Evolutionary conservation across 148 eudicot genomes (phyloP), one percentile per base, ranked within the genome.

Genomic region (Rheum nobile): DNA sequence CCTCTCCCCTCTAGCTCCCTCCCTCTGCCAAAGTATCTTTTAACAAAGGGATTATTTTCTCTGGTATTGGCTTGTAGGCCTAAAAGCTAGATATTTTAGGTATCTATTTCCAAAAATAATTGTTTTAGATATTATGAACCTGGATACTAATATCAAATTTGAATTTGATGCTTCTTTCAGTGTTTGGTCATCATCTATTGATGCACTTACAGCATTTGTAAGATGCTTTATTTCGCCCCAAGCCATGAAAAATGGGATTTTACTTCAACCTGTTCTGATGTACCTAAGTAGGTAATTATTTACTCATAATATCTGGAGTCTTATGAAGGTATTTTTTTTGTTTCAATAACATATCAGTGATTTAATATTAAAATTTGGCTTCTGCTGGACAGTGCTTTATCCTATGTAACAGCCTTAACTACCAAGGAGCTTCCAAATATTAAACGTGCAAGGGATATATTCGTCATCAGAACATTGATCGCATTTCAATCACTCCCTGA

Each of bases 201-300:
- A 91, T 79, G 99, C 99, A 22, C 92, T 95, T 50, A 84, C 94
- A 76, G 89, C 97, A 77, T 95, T 88, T 76, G 76, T 92, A 50
- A 89, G 87, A 79, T 85, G 96, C 83, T 95, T 90, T 80, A 81
- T 95, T 77, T 86, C 88, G 82, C 82, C 89, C 72, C 79, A 84
- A 78, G 82, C 86, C 76, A 80, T 73, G 74, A 85, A 89, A 79
- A 73, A 82, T 83, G 80, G 93, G 81, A 88, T 95, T 80, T 86
- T 95, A 76, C 96, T 95, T 81, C 96, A 95, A 80, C 99, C 99
- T 38, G 92, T 95, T 79, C 89, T 95, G 70, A 78, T 91, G 42
- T 95, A 95, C 80, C 88, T 95, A 63, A 92, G 85, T 80, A 76
- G 94, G 99, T 94, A 89, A 70, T 22, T 48, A 43, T 42, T 72